Conservation (phyloP, 1,284 basidiomycete species). For the Irpex rosettiformis region DNA sequence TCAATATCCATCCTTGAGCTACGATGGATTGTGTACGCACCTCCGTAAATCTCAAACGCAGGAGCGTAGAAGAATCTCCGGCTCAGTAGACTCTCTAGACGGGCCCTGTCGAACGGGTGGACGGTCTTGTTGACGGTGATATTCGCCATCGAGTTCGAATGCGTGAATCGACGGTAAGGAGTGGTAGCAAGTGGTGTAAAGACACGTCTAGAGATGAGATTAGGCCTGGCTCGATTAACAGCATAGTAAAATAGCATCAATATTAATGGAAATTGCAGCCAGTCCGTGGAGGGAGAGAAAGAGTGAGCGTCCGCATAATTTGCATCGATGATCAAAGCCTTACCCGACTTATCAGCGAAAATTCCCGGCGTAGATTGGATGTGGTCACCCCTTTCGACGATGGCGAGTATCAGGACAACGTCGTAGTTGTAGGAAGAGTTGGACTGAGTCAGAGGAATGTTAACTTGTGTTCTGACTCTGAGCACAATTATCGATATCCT, state of each 20-base stretch:
- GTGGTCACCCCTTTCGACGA: background rate
- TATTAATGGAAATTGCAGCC: conserved; percentile 8
- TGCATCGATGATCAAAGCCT: conserved; percentile 2
- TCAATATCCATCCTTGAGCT: background rate
- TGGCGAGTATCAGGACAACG: too few species aligned
- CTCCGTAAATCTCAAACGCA: conserved; percentile 98
- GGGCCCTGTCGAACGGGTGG: conserved; percentile 86
- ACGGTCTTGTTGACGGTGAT: conserved; percentile 73
- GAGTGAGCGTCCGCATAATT: conserved; percentile 1
- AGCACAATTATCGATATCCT: too few species aligned
- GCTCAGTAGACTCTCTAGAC: conserved; percentile 86
- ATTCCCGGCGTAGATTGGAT: background rate
- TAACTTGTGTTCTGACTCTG: too few species aligned
- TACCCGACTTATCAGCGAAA: conserved; percentile 1
- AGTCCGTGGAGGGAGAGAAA: background rate
- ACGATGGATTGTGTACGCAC: conserved; percentile 40
- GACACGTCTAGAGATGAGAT: conserved; percentile 7
- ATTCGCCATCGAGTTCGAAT: conserved; percentile 18
- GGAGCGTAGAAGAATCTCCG: conserved; percentile 98
- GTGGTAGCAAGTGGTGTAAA: conserved; percentile 2
- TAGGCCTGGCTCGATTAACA: conserved; percentile 14
- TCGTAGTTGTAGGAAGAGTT: background rate
- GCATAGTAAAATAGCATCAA: conserved; percentile 16
- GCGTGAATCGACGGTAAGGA: conserved; percentile 3
- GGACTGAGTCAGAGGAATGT: too few species aligned